Evolutionary conservation across 2,329 filamentous ascomycete species (phyloP).

Genomic region (Fusarium subtropicale): DNA sequence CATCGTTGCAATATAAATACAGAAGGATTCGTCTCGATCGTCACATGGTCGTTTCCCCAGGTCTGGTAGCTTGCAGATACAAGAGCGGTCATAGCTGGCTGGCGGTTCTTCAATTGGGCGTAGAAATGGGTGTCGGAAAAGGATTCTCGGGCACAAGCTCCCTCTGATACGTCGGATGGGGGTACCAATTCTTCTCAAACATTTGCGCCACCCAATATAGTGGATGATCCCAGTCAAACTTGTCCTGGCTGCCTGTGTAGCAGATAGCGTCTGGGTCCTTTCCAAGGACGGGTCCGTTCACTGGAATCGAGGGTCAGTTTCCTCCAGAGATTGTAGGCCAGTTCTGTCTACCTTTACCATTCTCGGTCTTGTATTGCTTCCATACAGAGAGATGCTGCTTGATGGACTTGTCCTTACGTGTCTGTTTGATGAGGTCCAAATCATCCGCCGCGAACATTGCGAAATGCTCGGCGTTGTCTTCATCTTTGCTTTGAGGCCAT

Average conservation of each 20-base stretch:
- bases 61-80: neutral
- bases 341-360: constrained; percentile 35
- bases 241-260: constrained; percentile 45
- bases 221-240: constrained; percentile 55
- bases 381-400: constrained; percentile 45
- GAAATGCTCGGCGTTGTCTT: constrained; percentile 46
- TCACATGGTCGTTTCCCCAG: neutral
- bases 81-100: neutral
- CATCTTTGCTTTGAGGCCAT: constrained; percentile 40
- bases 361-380: constrained; percentile 41
- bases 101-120: neutral
- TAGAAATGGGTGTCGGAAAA: neutral
- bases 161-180: constrained; percentile 49
- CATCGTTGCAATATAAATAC: neutral
- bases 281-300: neutral
- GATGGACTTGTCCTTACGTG: constrained; percentile 41
- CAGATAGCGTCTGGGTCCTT: neutral
- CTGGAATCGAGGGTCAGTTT: constrained; percentile 21
- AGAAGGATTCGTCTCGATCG: neutral
- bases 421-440: constrained; percentile 49
- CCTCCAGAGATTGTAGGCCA: neutral
- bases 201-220: constrained; percentile 61
- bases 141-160: constrained; percentile 29
- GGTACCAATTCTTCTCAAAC: constrained; percentile 57
- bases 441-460: constrained; percentile 50